Evolutionary conservation across 2,329 filamentous ascomycete genomes (phyloP), one percentile per base, ranked within the genome.

Genomic region (Fusarium marasasianum): DNA sequence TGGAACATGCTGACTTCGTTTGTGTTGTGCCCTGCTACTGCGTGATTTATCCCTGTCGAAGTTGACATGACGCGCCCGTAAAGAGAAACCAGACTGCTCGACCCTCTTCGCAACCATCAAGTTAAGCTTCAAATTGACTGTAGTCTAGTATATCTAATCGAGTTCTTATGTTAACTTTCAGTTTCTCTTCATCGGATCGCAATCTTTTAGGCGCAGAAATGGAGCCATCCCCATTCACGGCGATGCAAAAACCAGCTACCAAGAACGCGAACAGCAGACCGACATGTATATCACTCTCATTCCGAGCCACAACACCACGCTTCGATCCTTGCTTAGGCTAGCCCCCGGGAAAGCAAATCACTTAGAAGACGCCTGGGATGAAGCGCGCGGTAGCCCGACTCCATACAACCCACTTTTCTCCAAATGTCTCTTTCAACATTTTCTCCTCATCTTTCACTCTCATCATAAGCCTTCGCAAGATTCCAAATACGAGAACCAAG

Each of bases 51-150:
- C 10, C 8, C n/a, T 6, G 24, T 29, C 3, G 9, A 18, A 13
- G 14, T 22, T 4, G 1, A 13, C 24, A 29, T 41, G 51, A 11
- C 35, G 13, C 35, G 35, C 8, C 8, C 3, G 20, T 13, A 3
- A 4, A 29, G 3, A 4, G 6, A 1, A 22, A 38, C 1, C 2
- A 17, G 10, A 38, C 13, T 15, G 3, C 3, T 22, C 3, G 5
- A 17, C 18, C 8, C 6, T 53, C 3, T 6, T 22, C 33, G 18
- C 14, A 9, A 26, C 4, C 18, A 26, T 26, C 10, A 17, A 29
- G 13, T 13, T 22, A 38, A 38, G 13, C 13, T 38, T 26, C 8
- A 10, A 29, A 17, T 38, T 22, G 24, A 22, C 4, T 17, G 3
- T 29, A 2, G 3, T 17, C 4, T 37, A 38, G 13, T 33, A 4